Evolutionary conservation across 306 rosid genomes (phyloP).

Genomic region (Pterocarpus santalinus): DNA sequence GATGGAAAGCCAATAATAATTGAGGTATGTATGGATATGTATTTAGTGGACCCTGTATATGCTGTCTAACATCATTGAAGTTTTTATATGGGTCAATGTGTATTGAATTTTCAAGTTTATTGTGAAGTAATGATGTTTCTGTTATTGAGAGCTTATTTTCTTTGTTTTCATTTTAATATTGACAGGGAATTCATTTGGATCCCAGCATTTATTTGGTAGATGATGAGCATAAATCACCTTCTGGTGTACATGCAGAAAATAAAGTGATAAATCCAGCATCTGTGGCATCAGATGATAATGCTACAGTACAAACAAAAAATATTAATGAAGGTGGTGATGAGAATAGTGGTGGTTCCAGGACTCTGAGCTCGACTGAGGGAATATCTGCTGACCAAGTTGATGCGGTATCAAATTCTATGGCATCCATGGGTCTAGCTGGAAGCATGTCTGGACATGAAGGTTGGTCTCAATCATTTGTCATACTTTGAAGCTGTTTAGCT

Average conservation of each 20-base stretch:
- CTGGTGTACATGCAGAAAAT: conserved; percentile 50
- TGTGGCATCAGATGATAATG: conserved; percentile 55
- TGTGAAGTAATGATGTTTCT: conserved; percentile 11
- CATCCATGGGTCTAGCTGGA: conserved; percentile 55
- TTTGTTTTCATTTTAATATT: conserved; percentile 31
- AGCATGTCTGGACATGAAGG: conserved; percentile 62
- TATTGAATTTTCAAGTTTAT: conserved; percentile 16
- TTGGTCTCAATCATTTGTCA: conserved; percentile 40
- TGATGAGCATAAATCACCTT: conserved; percentile 72
- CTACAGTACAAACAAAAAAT: conserved; percentile 50
- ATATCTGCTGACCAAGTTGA: conserved; percentile 54
- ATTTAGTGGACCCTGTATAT: conserved; percentile 2
- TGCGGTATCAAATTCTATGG: conserved; percentile 54
- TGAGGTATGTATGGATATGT: conserved; percentile 63
- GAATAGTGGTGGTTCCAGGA: conserved; percentile 41
- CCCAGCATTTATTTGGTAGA: conserved; percentile 98
- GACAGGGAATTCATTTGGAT: conserved; percentile 94
- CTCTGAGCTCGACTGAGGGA: conserved; percentile 52
- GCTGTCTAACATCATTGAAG: conserved; percentile 4
- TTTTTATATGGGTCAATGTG: background rate
- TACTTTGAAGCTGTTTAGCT: conserved; percentile 36
- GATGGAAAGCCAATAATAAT: conserved; percentile 99
- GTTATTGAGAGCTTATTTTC: conserved; percentile 9
- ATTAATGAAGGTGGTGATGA: conserved; percentile 47
- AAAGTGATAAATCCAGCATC: conserved; percentile 57